Evolutionary conservation across 257 asterid species (phyloP), one percentile per base, ranked within the genome.

Genomic region (Jasminum sambac): DNA sequence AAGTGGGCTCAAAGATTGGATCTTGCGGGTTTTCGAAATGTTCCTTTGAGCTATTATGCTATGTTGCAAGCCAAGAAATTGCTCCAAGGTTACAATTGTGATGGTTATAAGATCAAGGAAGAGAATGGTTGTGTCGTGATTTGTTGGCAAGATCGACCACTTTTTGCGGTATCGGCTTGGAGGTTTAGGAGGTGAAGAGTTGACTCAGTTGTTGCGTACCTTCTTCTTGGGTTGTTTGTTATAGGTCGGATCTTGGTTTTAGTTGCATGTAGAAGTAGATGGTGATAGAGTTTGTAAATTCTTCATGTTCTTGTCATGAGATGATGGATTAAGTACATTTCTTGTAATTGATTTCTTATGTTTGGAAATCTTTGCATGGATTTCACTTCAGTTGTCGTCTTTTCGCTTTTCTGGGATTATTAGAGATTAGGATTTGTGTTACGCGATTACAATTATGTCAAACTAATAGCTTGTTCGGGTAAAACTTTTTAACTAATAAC

Each of bases 111-210:
- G 9, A 72, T 80, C 3, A 79, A 77, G 25, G 85, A 80, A 37
- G 68, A 37, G 1, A 79, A 74, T 19, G 82, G 84, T 2, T 73
- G 77, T 11, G 64, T 80, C 24, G 74, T 72, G 4, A 67, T 76
- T 5, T 81, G 82, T 30, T 80, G 82, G 85, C 82, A 80, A 67
- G 65, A 63, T 70, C 75, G 77, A 24, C 75, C 77, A 5, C 82
- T 80, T 62, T 66, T 77, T 24, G 75, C 82, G 0, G 79, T 81
- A 39, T 77, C 85, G 62, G 77, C 78, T 55, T 80, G 85, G 85
- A 19, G 43, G 11, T 73, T 64, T 73, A 12, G 64, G 68, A 70
- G 84, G 80, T 76, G 64, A 74, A 76, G 79, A 46, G 63, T 68
- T 70, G 48, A 21, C 4, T 40, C 57, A 2, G 26, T 41, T 17